Conservation (phyloP, 306 rosid genomes). For the Medicago arabica region DNA sequence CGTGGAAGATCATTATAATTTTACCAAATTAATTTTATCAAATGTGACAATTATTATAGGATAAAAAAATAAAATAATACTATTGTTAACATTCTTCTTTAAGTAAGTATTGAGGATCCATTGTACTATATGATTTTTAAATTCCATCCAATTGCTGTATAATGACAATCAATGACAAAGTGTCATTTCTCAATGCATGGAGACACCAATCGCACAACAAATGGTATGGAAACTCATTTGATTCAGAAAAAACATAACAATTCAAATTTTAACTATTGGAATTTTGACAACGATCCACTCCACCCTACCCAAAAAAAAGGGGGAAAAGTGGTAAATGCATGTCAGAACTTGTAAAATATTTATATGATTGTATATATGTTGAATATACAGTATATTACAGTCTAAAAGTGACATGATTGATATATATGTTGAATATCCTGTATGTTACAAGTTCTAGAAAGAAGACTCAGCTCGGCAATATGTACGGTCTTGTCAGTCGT, state of each 20-base stretch:
- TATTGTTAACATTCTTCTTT: too few species aligned
- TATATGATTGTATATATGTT: constrained; percentile 8
- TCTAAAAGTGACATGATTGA: constrained; percentile 15
- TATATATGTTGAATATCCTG: constrained; percentile 31
- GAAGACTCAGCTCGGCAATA: neutral
- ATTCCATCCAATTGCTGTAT: too few species aligned
- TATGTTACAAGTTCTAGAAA: constrained; percentile 35
- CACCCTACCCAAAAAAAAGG: neutral
- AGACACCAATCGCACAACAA: too few species aligned
- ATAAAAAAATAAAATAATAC: too few species aligned
- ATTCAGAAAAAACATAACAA: neutral
- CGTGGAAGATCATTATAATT: too few species aligned
- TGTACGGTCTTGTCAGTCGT: constrained; percentile 24
- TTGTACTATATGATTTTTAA: too few species aligned
- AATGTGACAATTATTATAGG: too few species aligned
- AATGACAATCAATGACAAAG: too few species aligned
- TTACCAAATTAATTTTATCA: too few species aligned
- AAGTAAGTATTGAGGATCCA: too few species aligned
- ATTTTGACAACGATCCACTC: neutral
- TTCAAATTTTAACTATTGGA: neutral
- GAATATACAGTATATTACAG: constrained; percentile 27
- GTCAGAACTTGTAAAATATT: neutral
- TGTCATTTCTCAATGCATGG: too few species aligned
- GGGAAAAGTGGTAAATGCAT: constrained; percentile 6
- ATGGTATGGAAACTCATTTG: neutral